Conservation (phyloP, 495 filamentous ascomycete species). For the Gamarada debralockiae region DNA sequence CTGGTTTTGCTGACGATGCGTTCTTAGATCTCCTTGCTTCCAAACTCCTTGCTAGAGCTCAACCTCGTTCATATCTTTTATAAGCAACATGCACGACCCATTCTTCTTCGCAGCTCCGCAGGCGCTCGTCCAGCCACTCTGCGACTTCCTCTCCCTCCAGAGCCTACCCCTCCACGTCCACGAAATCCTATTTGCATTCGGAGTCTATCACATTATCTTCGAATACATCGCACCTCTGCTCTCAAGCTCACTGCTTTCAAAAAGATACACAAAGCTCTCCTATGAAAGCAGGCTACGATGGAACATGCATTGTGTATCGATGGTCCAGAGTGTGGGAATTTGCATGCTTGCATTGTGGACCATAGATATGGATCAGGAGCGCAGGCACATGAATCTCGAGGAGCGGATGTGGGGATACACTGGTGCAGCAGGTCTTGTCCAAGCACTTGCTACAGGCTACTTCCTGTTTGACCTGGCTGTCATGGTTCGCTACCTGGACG, state of each 20-base stretch:
- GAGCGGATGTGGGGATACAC: slow-evolving; percentile 89
- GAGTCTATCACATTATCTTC: slow-evolving; percentile 75
- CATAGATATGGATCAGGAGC: slow-evolving; percentile 74
- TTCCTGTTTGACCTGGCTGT: slow-evolving; percentile 90
- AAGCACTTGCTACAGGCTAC: slow-evolving; percentile 83
- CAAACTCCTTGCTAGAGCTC: too few species aligned
- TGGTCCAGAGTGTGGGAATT: slow-evolving; percentile 81
- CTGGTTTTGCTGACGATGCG: too few species aligned
- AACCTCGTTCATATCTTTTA: too few species aligned
- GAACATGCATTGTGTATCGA: slow-evolving; percentile 95
- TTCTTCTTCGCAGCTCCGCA: slow-evolving; percentile 58
- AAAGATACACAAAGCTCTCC: slow-evolving; percentile 62
- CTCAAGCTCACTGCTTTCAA: slow-evolving; percentile 65
- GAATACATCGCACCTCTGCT: slow-evolving; percentile 68
- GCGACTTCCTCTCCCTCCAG: slow-evolving; percentile 55
- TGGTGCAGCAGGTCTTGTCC: slow-evolving; percentile 71
- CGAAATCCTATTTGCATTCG: slow-evolving; percentile 72
- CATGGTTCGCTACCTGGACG: slow-evolving; percentile 61
- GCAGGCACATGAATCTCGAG: slow-evolving; percentile 62
- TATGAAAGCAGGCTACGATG: slow-evolving; percentile 78
- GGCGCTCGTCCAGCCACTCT: slow-evolving; percentile 54
- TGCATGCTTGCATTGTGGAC: slow-evolving; percentile 75
- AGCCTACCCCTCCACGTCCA: slow-evolving; percentile 84
- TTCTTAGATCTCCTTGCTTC: too few species aligned
- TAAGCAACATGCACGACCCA: slow-evolving; percentile 65